Evolutionary conservation across 805 yeast genomes (phyloP).

Genomic region (Zygotorulaspora chibaensis): DNA sequence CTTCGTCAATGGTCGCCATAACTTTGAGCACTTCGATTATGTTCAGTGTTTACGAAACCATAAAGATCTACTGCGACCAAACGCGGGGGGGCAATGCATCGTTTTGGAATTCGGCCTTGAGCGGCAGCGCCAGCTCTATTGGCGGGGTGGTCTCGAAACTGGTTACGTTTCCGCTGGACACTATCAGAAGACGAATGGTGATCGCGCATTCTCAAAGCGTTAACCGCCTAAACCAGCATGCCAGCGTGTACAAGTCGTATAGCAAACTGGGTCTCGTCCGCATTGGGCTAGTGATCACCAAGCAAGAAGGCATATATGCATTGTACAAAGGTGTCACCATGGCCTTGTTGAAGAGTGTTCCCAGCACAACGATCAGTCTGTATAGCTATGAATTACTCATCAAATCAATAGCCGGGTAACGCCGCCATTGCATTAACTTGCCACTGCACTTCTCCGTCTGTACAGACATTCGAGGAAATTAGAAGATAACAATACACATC

Average conservation of each 20-base stretch:
- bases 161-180: slow-evolving; percentile 79
- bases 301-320: slow-evolving; percentile 58
- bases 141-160: slow-evolving; percentile 79
- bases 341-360: slow-evolving; percentile 73
- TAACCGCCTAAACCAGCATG: slow-evolving; percentile 20
- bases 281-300: slow-evolving; percentile 40
- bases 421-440: background rate
- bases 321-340: slow-evolving; percentile 71
- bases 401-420: slow-evolving; percentile 8
- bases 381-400: slow-evolving; percentile 52
- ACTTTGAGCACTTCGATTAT: slow-evolving; percentile 70
- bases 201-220: slow-evolving; percentile 36
- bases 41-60: slow-evolving; percentile 60
- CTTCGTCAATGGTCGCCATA: slow-evolving; percentile 53
- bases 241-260: slow-evolving; percentile 20
- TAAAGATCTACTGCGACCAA: slow-evolving; percentile 36
- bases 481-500: background rate
- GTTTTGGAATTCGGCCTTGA: slow-evolving; percentile 34
- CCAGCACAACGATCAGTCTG: slow-evolving; percentile 63
- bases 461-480: slow-evolving; percentile 12
- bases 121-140: slow-evolving; percentile 57
- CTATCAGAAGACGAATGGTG: slow-evolving; percentile 74
- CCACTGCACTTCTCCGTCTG: background rate
- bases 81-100: slow-evolving; percentile 6
- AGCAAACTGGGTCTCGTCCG: slow-evolving; percentile 25